Base-by-base conservation (phyloP, 371 early-diverging fungal species). In the Catenaria anguillulae region DNA sequence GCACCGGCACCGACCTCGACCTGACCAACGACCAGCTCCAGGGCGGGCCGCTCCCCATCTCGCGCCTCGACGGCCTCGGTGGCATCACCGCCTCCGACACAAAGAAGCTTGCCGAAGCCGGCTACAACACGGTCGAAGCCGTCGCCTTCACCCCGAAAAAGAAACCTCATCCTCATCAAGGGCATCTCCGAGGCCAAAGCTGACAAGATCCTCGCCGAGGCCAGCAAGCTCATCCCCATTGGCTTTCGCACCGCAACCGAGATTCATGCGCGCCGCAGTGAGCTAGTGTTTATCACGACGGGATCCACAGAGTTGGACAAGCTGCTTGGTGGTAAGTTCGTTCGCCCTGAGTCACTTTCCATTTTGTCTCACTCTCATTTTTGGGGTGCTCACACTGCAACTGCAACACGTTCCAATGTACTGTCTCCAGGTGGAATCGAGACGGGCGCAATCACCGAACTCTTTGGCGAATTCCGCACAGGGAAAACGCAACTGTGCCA, bases 351-450 rank as follows among this genome's bases (percentile, higher is more conserved):
- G n/a, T n/a, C n/a, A n/a, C 40, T 17, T 17, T 26, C 67, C 64
- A 21, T 73, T 68, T 63, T 21, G 33, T 21, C n/a, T n/a, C n/a
- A n/a, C n/a, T n/a, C n/a, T 19, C 33, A 12, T 19, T n/a, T 34
- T 19, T n/a, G n/a, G n/a, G n/a, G n/a, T n/a, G n/a, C n/a, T n/a
- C n/a, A n/a, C n/a, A n/a, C n/a, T n/a, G n/a, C n/a, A n/a, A n/a
- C n/a, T n/a, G n/a, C n/a, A n/a, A n/a, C n/a, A n/a, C n/a, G n/a
- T n/a, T n/a, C n/a, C n/a, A n/a, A n/a, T n/a, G n/a, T n/a, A n/a
- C n/a, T n/a, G n/a, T n/a, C n/a, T n/a, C n/a, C 35, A 82, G 90
- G 93, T 26, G 94, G 94, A 0, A 77, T 94, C 35, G 88, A 93
- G 68, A 81, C 86, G 6, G 88, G 88, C 86, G 82, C 87, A 15